Evolutionary conservation across 2,329 filamentous ascomycete genomes (phyloP), one percentile per base, ranked within the genome.

Genomic region (Drechslerella dactyloides): DNA sequence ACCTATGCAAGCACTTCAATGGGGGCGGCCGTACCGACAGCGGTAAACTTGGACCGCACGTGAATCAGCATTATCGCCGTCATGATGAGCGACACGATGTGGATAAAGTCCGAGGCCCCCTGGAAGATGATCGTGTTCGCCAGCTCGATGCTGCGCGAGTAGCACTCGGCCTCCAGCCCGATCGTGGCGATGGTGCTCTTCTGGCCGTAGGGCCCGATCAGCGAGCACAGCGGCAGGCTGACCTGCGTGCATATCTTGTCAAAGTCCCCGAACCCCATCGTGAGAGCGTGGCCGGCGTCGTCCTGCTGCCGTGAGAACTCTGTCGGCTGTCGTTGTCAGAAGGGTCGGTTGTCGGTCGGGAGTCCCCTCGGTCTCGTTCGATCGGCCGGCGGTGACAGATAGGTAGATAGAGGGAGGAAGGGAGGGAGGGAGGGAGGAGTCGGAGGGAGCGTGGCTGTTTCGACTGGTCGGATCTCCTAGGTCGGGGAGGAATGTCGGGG

Each of bases 81-180:
- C 93, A 99, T 97, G 76, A 88, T 83, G 69, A 99, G 83, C 13
- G 93, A 91, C 65, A 90, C 82, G 75, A 99, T 97, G 81, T 99
- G 94, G 82, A 94, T 90, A 78, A 93, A 92, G 73, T 90, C 91
- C 21, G 92, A 88, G 27, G 93, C 94, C 78, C 89, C 91, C 81
- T 97, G 88, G 80, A 99, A 99, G 78, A 99, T 99, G 82, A 97
- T 93, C 44, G 94, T 99, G 82, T 99, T 99, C 76, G 93, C 94
- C 75, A 97, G 81, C 81, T 97, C 93, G 80, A 99, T 93, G 77
- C 94, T 96, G 69, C 94, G 88, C 69, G 94, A 90, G 82, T 93
- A 97, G 83, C 94, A 99, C 78, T 88, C 86, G 65, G 94, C 87
- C 79, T 96, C 89, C 75, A 97, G 94, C 65, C 85, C 84, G 75